These are phyloP conservation scores for Alternaria arborescens DNA, from an alignment of 2,329 filamentous ascomycete species.

Conservation along the genomic window DNA sequence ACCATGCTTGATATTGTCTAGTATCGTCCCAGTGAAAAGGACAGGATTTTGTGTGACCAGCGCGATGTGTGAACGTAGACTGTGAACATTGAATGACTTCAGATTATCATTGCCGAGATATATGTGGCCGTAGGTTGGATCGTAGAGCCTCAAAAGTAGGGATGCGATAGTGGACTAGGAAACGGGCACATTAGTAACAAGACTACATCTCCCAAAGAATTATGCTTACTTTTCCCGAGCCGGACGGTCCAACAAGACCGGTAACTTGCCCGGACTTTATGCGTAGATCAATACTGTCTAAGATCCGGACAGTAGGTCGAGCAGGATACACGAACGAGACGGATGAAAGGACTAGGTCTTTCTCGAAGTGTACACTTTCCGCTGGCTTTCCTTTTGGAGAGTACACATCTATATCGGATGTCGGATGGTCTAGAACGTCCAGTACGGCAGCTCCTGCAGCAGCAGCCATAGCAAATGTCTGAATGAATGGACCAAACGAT, in stretches of 20 bases:
- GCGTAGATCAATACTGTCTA: constrained; percentile 49
- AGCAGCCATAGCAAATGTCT: constrained; percentile 63
- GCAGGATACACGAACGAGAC: constrained; percentile 58
- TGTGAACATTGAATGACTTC: constrained; percentile 40
- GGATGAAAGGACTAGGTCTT: constrained; percentile 47
- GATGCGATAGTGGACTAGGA: constrained; percentile 57
- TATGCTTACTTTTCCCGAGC: constrained; percentile 35
- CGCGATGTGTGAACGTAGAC: constrained; percentile 43
- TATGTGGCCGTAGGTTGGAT: constrained; percentile 41
- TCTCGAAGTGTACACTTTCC: constrained; percentile 29
- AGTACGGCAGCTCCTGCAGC: constrained; percentile 59
- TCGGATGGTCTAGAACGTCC: constrained; percentile 54
- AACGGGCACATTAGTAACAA: neutral
- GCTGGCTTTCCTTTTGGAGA: constrained; percentile 37
- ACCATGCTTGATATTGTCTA: constrained; percentile 50
- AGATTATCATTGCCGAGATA: constrained; percentile 40
- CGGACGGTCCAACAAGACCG: constrained; percentile 57
- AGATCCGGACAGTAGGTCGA: constrained; percentile 51
- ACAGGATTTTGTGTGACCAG: constrained; percentile 47
- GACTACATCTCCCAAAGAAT: neutral
- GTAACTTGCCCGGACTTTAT: constrained; percentile 54
- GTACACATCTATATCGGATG: constrained; percentile 51
- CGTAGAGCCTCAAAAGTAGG: constrained; percentile 54
- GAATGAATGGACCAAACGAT: constrained; percentile 69
- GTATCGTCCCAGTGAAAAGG: constrained; percentile 47